A percentile compares a stretch with the other conserved stretches of the same genome.
Evolutionary conservation across 805 yeast species (phyloP).

Genomic region (Nakazawaea ambrosiae): DNA sequence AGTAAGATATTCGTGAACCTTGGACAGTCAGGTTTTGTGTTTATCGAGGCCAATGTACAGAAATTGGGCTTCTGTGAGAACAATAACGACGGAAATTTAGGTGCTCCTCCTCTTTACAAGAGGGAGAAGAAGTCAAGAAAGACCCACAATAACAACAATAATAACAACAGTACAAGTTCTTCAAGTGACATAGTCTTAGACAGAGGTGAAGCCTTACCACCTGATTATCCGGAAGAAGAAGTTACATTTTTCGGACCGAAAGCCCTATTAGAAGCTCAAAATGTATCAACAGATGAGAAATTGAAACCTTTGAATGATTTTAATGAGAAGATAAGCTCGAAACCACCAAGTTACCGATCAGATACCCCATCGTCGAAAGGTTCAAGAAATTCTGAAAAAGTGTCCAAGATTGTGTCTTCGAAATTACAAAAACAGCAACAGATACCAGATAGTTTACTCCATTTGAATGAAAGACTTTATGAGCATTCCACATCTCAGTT

Average conservation of each 20-base stretch:
- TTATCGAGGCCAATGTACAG: constrained; percentile 75
- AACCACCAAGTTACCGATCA: constrained; percentile 10
- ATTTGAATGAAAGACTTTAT: constrained; percentile 9
- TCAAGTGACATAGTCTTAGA: constrained; percentile 48
- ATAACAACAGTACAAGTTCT: not conserved
- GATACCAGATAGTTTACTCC: constrained; percentile 8
- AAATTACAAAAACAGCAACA: constrained; percentile 7
- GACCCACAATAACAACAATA: no score
- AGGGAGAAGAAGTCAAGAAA: constrained; percentile 12
- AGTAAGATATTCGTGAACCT: constrained; percentile 49
- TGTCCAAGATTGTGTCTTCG: not conserved
- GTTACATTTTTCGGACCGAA: constrained; percentile 52
- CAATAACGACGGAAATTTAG: constrained; percentile 31
- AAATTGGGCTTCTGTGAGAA: constrained; percentile 51
- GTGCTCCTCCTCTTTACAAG: constrained; percentile 31
- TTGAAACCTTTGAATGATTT: no score
- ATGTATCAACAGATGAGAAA: no score
- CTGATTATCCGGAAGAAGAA: constrained; percentile 58
- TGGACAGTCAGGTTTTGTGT: constrained; percentile 87
- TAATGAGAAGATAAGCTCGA: no score
- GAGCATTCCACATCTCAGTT: constrained; percentile 11
- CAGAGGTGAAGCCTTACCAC: constrained; percentile 69
- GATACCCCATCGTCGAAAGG: constrained; percentile 1
- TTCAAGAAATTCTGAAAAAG: constrained; percentile 6
- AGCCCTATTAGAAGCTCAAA: constrained; percentile 1